Evolutionary conservation across 2,329 filamentous ascomycete genomes (phyloP).

Genomic region (Onygenales sp.): DNA sequence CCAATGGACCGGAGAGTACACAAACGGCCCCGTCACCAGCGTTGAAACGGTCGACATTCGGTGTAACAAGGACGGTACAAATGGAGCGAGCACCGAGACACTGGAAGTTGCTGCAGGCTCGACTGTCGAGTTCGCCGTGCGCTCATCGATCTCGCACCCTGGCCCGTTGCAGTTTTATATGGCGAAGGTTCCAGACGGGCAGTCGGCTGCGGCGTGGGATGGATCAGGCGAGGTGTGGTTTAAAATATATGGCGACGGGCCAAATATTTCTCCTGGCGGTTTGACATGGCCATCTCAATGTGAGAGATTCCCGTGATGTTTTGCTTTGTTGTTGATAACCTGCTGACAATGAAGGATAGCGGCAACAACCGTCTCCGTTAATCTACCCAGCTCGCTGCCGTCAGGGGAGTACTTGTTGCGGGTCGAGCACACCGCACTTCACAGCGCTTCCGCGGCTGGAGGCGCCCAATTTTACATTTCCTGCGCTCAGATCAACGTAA

Average conservation of each 20-base stretch:
- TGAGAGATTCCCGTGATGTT: slow-evolving; percentile 9
- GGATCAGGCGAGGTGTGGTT: slow-evolving; percentile 32
- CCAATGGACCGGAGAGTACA: slow-evolving; percentile 13
- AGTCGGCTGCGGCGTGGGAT: slow-evolving; percentile 30
- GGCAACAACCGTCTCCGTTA: background rate
- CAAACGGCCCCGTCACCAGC: slow-evolving; percentile 14
- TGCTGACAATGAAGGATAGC: background rate
- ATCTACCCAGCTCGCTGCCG: slow-evolving; percentile 1
- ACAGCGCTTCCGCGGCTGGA: slow-evolving; percentile 3
- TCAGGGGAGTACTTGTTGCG: slow-evolving; percentile 5
- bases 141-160: slow-evolving; percentile 34
- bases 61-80: slow-evolving; percentile 27
- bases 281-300: slow-evolving; percentile 35
- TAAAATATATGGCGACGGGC: slow-evolving; percentile 37
- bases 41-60: slow-evolving; percentile 32
- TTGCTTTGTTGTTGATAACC: background rate
- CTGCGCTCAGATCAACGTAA: slow-evolving; percentile 13
- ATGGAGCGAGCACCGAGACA: slow-evolving; percentile 9
- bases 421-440: slow-evolving; percentile 6
- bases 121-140: slow-evolving; percentile 37
- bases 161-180: slow-evolving; percentile 34
- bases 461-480: slow-evolving; percentile 8
- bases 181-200: slow-evolving; percentile 30
- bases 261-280: slow-evolving; percentile 23
- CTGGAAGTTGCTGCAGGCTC: slow-evolving; percentile 30